Base-by-base conservation (phyloP, 257 asterid genomes). In the Mentha longifolia region DNA sequence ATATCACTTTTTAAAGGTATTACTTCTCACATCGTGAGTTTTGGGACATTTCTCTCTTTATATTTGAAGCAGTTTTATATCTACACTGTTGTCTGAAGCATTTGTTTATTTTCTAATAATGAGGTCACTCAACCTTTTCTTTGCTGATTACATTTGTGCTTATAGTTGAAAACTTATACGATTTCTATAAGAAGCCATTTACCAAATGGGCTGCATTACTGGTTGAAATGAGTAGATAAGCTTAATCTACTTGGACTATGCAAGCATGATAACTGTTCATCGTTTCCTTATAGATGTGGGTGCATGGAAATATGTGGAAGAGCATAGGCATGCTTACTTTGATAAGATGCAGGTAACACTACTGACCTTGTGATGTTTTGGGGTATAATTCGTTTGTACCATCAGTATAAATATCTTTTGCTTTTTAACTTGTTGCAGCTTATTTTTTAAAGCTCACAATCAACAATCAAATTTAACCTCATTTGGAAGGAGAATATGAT, bases 331-430 rank as follows among this genome's bases (percentile, higher is more conserved):
- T 85, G 99, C 99, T 74, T 91, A 86, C 81, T 91, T 95, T 71
- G 97, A 91, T 72, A 89, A 81, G 82, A 95, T 95, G 99, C 99
- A 95, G 99, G 99, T 91, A 86, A 72, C 64, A 9, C 9, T 68
- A 33, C 57, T 59, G 31, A 49, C 42, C 56, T 30, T 56, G 57
- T 70, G 57, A 33, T 7, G 16, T 10, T 60, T 42, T 57, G 59
- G 52, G 46, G 30, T 58, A 25, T 67, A 54, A 43, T 66, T 66
- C 22, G 43, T 67, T 60, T 65, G 28, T 25, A 46, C 14, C 25
- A 52, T 19, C 50, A 50, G 17, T 37, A 31, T 58, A 63, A 17
- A 30, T 62, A 30, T 60, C 8, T 39, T 61, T 41, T 22, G 31
- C 54, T 14, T 62, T 63, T 42, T 41, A 28, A 42, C 41, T 43